Base-by-base conservation (phyloP, 116 monocot species). In the Dioscorea cayenensis region DNA sequence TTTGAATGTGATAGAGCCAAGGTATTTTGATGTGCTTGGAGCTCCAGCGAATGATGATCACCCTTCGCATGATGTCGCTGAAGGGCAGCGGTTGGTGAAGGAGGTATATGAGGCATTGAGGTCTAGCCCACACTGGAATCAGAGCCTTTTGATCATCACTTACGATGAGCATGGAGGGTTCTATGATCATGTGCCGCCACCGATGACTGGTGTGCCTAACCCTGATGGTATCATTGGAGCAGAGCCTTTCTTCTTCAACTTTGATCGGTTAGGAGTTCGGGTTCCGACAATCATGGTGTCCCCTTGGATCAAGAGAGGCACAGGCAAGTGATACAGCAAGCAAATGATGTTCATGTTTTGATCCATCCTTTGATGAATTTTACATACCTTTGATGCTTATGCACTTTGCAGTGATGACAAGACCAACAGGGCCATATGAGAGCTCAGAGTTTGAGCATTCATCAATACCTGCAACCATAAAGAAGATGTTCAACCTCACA, bases 131-230 rank as follows among this genome's bases (percentile, higher is more conserved):
- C 90, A 90, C 76, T 94, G 94, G 94, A 90, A 90, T 19, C 63
- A 84, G 73, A 87, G 64, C 35, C 66, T 90, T 32, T n/a, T 90
- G 49, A 32, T 94, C 17, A 60, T 94, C 51, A 90, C 88, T 12
- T 94, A 94, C 51, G 94, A 94, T 38, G 94, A 94, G 82, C 94
- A 90, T 48, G 90, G 87, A 2, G 94, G 90, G 1, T 90, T 94
- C 77, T 94, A 79, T 27, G 94, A 94, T 51, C 94, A 94, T 63
- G 94, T 94, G 3, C 52, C 78, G 5, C 87, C 94, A 17, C 94
- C 94, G 20, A 79, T 67, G 37, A 29, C 13, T 7, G 94, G 87
- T n/a, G 88, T 94, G 13, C 94, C 90, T 2, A 90, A 62, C 60
- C 90, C 94, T 2, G 94, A 94, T 65, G 94, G 83, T 0, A 49